Conservation (phyloP, 2,329 filamentous ascomycete genomes). For the Didymellaceae sp. region DNA sequence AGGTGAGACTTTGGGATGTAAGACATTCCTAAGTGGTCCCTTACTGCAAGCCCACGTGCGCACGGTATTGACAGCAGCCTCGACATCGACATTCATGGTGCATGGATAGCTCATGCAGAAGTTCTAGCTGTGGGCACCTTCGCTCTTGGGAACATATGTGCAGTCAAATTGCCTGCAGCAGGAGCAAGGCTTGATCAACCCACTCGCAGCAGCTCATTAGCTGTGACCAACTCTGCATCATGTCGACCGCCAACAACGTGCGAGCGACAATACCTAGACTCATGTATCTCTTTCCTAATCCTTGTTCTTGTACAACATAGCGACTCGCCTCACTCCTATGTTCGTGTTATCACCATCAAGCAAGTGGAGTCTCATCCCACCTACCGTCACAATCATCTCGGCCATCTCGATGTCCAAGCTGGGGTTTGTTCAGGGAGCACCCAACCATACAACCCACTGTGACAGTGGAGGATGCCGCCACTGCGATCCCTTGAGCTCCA, state of each 20-base stretch:
- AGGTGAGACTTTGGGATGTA: background rate
- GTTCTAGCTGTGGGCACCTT: no score
- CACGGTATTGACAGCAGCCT: no score
- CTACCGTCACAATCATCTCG: background rate
- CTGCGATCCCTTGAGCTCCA: slow-evolving; percentile 1
- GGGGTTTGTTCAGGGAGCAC: background rate
- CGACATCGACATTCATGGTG: no score
- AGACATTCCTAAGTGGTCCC: background rate
- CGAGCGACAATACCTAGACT: background rate
- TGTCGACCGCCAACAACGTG: no score
- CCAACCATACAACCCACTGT: background rate
- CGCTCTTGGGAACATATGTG: no score
- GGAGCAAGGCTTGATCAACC: no score
- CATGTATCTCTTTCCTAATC: background rate
- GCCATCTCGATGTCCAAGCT: background rate
- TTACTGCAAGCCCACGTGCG: background rate
- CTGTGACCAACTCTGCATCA: no score
- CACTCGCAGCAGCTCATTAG: no score
- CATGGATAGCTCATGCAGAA: no score
- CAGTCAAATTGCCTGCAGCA: no score
- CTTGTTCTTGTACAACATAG: no score
- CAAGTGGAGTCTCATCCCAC: background rate
- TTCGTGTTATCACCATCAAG: no score
- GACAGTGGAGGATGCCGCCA: background rate
- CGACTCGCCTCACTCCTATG: background rate